Conservation (phyloP, 1,284 basidiomycete genomes). For the Boletellus dicymbophilus region DNA sequence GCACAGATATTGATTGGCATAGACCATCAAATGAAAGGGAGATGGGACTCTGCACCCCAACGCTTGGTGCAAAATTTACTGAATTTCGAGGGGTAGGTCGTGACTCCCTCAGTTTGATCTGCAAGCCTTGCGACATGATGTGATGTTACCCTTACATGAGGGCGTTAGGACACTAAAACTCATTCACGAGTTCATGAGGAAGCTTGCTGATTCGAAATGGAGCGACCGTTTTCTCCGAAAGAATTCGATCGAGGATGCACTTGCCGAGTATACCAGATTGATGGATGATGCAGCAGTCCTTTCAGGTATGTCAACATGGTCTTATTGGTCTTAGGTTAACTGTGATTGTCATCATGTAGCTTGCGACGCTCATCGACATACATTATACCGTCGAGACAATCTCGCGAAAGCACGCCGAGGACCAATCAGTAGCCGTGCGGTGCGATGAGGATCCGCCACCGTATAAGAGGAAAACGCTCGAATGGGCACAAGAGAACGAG, state of each 20-base stretch:
- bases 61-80: slow-evolving; percentile 44
- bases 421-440: neutral
- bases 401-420: slow-evolving; percentile 5
- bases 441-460: slow-evolving; percentile 20
- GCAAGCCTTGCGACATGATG: neutral
- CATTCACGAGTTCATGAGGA: slow-evolving; percentile 43
- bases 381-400: slow-evolving; percentile 41
- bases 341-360: slow-evolving; percentile 26
- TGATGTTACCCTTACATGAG: neutral
- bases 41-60: slow-evolving; percentile 46
- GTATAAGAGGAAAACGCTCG: slow-evolving; percentile 13
- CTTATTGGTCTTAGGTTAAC: neutral
- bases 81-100: slow-evolving; percentile 44
- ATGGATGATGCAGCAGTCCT: slow-evolving; percentile 48
- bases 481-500: neutral
- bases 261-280: slow-evolving; percentile 35
- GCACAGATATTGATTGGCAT: slow-evolving; percentile 47
- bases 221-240: slow-evolving; percentile 42
- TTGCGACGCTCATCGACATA: slow-evolving; percentile 52
- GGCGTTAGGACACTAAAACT: slow-evolving; percentile 39
- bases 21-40: slow-evolving; percentile 47
- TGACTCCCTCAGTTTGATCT: neutral
- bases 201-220: slow-evolving; percentile 43
- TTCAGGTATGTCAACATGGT: slow-evolving; percentile 43
- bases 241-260: slow-evolving; percentile 38